phyloP scores from a whole-genome alignment of 2,329 filamentous ascomycete species.

The Metarhizium robertsii region DNA sequence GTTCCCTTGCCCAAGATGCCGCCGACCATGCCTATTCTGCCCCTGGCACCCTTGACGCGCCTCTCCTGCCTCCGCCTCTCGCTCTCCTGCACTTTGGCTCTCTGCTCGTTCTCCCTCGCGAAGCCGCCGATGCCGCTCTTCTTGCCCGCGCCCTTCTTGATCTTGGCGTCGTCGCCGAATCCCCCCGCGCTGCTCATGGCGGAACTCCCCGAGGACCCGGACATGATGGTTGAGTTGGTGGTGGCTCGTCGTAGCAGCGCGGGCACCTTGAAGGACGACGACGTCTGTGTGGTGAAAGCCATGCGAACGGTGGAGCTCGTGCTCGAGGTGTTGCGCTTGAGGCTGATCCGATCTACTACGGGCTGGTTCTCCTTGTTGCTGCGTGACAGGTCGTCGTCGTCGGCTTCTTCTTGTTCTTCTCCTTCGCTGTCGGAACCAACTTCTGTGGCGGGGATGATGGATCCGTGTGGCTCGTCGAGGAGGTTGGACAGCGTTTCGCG shows the following conservation, averaged over 20 bases:
- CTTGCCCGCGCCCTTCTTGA: constrained; percentile 52
- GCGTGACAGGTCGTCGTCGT: constrained; percentile 1
- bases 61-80: constrained; percentile 50
- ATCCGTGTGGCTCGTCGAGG: constrained; percentile 57
- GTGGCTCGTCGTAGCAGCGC: constrained; percentile 65
- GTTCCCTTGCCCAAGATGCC: constrained; percentile 47
- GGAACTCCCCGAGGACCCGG: constrained; percentile 22
- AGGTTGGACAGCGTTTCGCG: constrained; percentile 76
- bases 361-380: constrained; percentile 43
- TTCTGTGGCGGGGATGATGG: constrained; percentile 37
- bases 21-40: constrained; percentile 45
- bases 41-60: constrained; percentile 49
- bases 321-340: constrained; percentile 49
- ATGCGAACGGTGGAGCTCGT: constrained; percentile 30
- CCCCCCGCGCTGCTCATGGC: constrained; percentile 21
- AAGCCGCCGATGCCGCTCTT: constrained; percentile 52
- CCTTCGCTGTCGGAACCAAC: constrained; percentile 31
- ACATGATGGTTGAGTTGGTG: constrained; percentile 46
- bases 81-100: constrained; percentile 43
- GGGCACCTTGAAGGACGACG: constrained; percentile 55
- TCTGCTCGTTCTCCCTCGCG: constrained; percentile 48
- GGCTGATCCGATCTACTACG: constrained; percentile 64
- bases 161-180: constrained; percentile 41
- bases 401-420: constrained; percentile 25
- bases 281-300: constrained; percentile 43